phyloP scores from a whole-genome alignment of 2,329 filamentous ascomycete species.

The Botryotinia globosa region DNA sequence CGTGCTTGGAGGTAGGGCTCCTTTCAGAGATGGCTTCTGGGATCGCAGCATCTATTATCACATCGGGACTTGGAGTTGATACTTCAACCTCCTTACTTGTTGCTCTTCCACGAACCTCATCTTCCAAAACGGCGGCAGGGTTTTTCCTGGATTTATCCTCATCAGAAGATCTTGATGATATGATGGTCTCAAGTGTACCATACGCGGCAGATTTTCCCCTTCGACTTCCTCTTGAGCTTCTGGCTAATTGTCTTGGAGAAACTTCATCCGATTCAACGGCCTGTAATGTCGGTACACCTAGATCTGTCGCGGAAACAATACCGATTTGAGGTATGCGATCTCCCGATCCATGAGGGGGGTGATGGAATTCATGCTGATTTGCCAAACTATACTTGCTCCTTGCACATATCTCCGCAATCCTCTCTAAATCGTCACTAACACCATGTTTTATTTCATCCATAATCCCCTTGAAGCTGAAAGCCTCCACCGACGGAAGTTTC shows the following conservation, averaged over 20 bases:
- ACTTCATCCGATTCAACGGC: conserved; percentile 58
- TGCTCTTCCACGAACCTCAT: conserved; percentile 52
- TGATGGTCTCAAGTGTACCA: conserved; percentile 64
- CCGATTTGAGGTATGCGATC: conserved; percentile 44
- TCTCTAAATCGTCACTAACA: conserved; percentile 58
- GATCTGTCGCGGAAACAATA: conserved; percentile 31
- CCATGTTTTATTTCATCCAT: conserved; percentile 52
- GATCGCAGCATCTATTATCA: conserved; percentile 21
- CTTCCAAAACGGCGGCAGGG: conserved; percentile 54
- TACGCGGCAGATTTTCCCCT: conserved; percentile 46
- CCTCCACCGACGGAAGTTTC: conserved; percentile 59
- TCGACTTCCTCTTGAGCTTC: conserved; percentile 32
- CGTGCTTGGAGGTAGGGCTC: conserved; percentile 27
- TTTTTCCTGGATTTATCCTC: conserved; percentile 58
- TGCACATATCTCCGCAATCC: conserved; percentile 66
- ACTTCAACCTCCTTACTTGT: conserved; percentile 38
- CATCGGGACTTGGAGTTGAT: conserved; percentile 17
- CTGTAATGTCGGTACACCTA: conserved; percentile 54
- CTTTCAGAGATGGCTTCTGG: conserved; percentile 24
- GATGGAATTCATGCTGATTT: conserved; percentile 66
- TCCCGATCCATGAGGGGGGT: conserved; percentile 59
- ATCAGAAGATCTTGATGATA: conserved; percentile 63
- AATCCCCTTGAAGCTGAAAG: conserved; percentile 64
- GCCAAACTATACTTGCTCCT: conserved; percentile 62
- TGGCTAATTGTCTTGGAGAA: conserved; percentile 35